These are phyloP conservation scores for Psilocybe mexicana DNA, from an alignment of 1,284 basidiomycete species.

Conservation along the genomic window DNA sequence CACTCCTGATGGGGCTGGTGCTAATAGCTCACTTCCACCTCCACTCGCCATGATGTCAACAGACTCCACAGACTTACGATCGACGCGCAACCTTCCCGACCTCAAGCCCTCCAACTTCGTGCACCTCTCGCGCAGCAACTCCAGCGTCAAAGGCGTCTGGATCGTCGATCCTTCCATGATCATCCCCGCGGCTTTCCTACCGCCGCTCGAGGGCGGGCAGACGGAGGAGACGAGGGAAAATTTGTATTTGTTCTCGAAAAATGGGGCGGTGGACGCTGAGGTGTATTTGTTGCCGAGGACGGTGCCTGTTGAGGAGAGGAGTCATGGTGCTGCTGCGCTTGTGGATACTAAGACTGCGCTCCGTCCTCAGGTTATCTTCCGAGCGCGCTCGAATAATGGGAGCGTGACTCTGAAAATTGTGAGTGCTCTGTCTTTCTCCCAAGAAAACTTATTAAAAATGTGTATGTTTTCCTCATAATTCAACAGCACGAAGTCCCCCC, in stretches of 20 bases:
- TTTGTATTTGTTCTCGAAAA: constrained; percentile 27
- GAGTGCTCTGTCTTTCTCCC: constrained; percentile 10
- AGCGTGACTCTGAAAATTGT: constrained; percentile 18
- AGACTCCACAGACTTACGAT: neutral
- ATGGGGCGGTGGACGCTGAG: constrained; percentile 34
- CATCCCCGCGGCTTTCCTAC: constrained; percentile 31
- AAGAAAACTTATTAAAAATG: too few relatives aligned
- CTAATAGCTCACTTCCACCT: neutral
- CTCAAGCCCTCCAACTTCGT: constrained; percentile 17
- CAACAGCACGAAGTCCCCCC: constrained; percentile 9
- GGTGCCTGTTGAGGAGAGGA: neutral
- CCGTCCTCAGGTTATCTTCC: constrained; percentile 17
- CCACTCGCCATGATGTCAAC: neutral
- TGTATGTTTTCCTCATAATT: neutral
- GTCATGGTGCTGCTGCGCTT: too few relatives aligned
- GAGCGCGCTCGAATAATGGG: constrained; percentile 27
- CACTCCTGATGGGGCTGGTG: neutral
- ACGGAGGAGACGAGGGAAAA: constrained; percentile 32
- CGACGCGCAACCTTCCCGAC: constrained; percentile 6
- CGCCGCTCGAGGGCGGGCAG: constrained; percentile 28
- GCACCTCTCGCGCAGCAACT: constrained; percentile 3
- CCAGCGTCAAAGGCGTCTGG: constrained; percentile 32
- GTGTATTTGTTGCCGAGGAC: constrained; percentile 25
- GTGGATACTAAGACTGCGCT: neutral
- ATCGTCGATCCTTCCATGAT: constrained; percentile 33